Base-by-base conservation (phyloP, 2,329 filamentous ascomycete species). In the Phyllosticta citribraziliensis region DNA sequence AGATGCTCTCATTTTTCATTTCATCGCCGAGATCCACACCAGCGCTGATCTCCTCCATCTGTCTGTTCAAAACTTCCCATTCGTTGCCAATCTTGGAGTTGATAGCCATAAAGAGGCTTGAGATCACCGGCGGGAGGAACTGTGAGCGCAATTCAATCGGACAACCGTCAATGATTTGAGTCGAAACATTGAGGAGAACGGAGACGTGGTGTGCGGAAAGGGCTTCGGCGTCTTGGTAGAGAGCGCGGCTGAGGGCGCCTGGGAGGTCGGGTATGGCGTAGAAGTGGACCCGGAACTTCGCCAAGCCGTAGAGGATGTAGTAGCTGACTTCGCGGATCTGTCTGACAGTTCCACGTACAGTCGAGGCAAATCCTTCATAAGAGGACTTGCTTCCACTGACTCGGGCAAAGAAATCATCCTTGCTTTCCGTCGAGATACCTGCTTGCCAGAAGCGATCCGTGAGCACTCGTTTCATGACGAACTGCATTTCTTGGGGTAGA, bases 371-470 rank as follows among this genome's bases (percentile, higher is more conserved):
- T 0, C 94, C 94, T 74, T 99, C 94, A 61, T 96, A 84, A 0
- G 91, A 96, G 51, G 83, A 84, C 74, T 91, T 96, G 61, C 94
- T 96, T 33, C 91, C 88, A 61, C 91, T 85, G 2, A 99, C 93
- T 51, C 90, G 85, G 33, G 91, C 89, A 73, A 97, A 97, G 72
- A 99, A 99, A 62, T 97, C 93, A 64, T 97, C 94, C 72, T 94
- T 91, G 67, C 90, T 97, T 25, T 96, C 94, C 64, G 88, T 89
- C 0, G 94, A 97, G 57, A 99, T 99, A 10, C 94, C 94, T 6
- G 92, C 91, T 78, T 99, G 94, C 94, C 94, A 99, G 73, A 99
- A 99, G 24, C 94, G 84, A 74, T 99, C 94, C 14, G 91, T 96
- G 22, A 99, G 78, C 20, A 97, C 91, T 22, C 89, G 84, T 52